Evolutionary conservation across 2,329 filamentous ascomycete genomes (phyloP), one percentile per base, ranked within the genome.

Genomic region (Cryphonectria naterciae): DNA sequence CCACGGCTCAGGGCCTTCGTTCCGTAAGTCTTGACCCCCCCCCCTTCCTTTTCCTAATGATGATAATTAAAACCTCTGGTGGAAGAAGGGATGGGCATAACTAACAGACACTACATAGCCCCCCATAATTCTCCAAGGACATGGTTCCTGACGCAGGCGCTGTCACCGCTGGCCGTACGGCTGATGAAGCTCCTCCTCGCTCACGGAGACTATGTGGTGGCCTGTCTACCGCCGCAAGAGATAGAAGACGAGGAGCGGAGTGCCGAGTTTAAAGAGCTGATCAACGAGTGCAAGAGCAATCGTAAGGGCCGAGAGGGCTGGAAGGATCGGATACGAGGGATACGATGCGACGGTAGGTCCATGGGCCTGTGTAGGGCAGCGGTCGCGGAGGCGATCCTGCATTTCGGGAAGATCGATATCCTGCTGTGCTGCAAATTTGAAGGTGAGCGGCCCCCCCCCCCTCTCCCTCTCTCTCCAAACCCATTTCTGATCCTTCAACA

Each of bases 181-280:
- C 87, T 98, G 70, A 92, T 94, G 68, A 90, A 92, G 68, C 89
- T 93, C 76, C 86, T 97, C 60, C 90, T 98, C 64, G 89, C 89
- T n/a, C 94, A 98, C 81, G 95, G 96, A 65, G 96, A 98, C 81
- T 95, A 92, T 79, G 92, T 97, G 63, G 92, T 95, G 64, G 92
- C 94, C 6, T 96, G 95, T 68, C 86, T 98, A 46, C 89, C 93
- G 64, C 92, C 93, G 3, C 84, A 87, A 66, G 93, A 96, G 80
- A 91, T 95, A 74, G 92, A 95, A 76, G 88, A 95, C 79, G 91
- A 91, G 54, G 87, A 88, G 63, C 89, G 93, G 74, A 93, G 91
- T 79, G 86, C 89, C 76, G 93, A 95, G 80, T 97, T 97, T 80
- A 90, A 92, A 70, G 89, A 89, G 73, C 92, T 97, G 74, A 86